phyloP scores from a whole-genome alignment of 192 early-diverging fungal genomes.

The Umbelopsis ramanniana region DNA sequence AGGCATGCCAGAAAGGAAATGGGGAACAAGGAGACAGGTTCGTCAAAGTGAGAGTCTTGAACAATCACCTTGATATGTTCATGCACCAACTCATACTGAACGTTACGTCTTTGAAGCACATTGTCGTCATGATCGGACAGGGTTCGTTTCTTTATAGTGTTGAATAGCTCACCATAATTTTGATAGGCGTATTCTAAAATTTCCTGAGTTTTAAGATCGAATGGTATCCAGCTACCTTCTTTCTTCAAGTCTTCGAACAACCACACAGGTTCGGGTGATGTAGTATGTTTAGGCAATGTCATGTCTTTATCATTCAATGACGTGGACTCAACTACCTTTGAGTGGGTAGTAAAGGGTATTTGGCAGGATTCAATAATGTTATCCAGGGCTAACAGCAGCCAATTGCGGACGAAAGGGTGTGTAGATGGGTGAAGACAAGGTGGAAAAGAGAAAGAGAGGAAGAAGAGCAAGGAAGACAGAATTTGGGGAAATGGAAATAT shows the following conservation, averaged over 20 bases:
- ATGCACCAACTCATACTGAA: conserved; percentile 7
- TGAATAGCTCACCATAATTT: conserved; percentile 12
- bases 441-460: neutral
- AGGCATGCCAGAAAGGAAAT: conserved; percentile 20
- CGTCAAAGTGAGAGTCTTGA: conserved; percentile 14
- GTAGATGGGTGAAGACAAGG: no score
- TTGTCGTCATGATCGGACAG: neutral
- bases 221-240: conserved; percentile 26
- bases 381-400: neutral
- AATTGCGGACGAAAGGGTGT: neutral
- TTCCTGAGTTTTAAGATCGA: conserved; percentile 24
- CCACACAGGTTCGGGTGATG: conserved; percentile 16
- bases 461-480: neutral
- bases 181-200: conserved; percentile 24
- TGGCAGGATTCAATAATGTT: neutral
- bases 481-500: neutral
- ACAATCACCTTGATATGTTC: conserved; percentile 21
- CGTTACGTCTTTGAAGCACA: neutral
- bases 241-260: conserved; percentile 27
- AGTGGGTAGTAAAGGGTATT: neutral
- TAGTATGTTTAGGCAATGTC: neutral
- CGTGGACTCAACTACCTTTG: neutral
- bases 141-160: neutral
- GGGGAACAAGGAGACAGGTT: conserved; percentile 8
- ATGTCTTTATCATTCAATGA: conserved; percentile 13